Evolutionary conservation across 1,284 basidiomycete species (phyloP).

Genomic region (Ustilago tritici): DNA sequence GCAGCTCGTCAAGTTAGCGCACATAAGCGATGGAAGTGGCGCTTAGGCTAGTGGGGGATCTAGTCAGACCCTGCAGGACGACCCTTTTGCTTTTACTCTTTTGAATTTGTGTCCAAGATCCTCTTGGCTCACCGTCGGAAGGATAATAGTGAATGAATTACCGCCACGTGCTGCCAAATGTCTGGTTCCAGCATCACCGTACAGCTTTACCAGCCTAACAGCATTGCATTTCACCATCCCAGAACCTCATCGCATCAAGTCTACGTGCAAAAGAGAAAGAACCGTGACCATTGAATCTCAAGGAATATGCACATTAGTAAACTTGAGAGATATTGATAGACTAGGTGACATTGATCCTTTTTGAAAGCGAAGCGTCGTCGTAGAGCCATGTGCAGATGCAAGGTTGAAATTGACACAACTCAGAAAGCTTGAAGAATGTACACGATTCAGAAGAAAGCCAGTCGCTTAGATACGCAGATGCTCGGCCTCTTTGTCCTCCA

Average conservation of each 20-base stretch:
- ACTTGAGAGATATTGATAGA: background rate
- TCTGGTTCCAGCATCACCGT: background rate
- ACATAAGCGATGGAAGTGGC: background rate
- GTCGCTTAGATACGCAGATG: slow-evolving; percentile 34
- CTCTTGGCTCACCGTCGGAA: background rate
- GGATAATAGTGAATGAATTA: background rate
- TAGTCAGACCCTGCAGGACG: background rate
- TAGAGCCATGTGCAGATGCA: background rate
- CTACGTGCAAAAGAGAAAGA: background rate
- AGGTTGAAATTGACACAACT: slow-evolving; percentile 11
- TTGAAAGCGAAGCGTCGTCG: background rate
- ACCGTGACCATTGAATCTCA: slow-evolving; percentile 6
- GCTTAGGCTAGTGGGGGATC: background rate
- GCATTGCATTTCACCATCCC: background rate
- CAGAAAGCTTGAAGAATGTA: slow-evolving; percentile 23
- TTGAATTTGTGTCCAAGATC: background rate
- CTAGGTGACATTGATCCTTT: background rate
- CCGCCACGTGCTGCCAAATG: background rate
- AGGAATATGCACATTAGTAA: slow-evolving; percentile 8
- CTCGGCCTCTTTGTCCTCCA: slow-evolving; percentile 55
- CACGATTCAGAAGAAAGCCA: background rate
- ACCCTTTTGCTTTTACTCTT: background rate
- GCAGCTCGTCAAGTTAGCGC: background rate
- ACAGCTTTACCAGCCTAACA: background rate
- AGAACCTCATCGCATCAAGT: background rate